Conservation (phyloP, 2,329 filamentous ascomycete species). For the Botrytis byssoidea region DNA sequence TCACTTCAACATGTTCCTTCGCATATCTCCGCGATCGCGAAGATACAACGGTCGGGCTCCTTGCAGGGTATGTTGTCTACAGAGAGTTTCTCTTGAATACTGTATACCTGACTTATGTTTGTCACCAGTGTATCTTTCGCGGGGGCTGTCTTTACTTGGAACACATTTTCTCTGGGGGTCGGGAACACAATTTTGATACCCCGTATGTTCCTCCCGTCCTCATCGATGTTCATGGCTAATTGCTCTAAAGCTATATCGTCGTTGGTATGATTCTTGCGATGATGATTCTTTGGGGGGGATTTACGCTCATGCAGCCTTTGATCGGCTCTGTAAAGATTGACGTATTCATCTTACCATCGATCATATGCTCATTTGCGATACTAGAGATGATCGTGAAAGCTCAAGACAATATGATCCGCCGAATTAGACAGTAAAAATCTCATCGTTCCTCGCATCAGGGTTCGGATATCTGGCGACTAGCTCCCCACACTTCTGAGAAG, state of each 20-base stretch:
- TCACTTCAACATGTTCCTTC: background rate
- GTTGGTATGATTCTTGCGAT: background rate
- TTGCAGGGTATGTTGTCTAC: background rate
- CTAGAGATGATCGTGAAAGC: too few relatives aligned
- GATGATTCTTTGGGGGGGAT: too few relatives aligned
- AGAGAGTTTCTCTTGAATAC: background rate
- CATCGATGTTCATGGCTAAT: background rate
- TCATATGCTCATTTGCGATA: too few relatives aligned
- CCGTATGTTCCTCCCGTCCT: background rate
- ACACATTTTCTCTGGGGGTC: background rate
- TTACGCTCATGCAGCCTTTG: too few relatives aligned
- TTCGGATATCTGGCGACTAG: too few relatives aligned
- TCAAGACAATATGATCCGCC: too few relatives aligned
- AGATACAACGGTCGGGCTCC: background rate
- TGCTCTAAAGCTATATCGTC: background rate
- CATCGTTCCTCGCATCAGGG: too few relatives aligned
- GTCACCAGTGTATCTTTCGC: background rate
- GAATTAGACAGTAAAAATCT: too few relatives aligned
- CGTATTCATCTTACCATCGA: too few relatives aligned
- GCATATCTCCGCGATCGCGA: background rate
- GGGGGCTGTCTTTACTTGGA: background rate
- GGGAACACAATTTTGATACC: background rate
- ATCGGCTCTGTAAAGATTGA: too few relatives aligned
- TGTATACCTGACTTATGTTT: background rate
- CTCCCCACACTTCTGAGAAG: too few relatives aligned